A percentile compares a stretch with the other conserved stretches of the same genome.
phyloP scores from a whole-genome alignment of 2,329 filamentous ascomycete genomes.

The Aureobasidium namibiae region DNA sequence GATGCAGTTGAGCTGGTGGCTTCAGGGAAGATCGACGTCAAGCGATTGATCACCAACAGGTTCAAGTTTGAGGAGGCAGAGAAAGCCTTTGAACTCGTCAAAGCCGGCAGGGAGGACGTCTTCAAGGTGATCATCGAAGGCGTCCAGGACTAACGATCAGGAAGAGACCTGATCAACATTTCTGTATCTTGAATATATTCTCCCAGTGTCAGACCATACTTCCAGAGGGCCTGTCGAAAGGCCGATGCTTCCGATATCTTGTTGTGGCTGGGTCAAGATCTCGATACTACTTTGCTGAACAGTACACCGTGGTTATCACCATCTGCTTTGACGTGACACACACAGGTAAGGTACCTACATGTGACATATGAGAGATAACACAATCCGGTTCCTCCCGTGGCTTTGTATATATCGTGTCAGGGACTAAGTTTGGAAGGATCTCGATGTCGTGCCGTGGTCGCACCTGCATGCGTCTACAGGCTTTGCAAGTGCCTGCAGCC shows the following conservation, averaged over 20 bases:
- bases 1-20: slow-evolving; percentile 43
- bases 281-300: too few species aligned
- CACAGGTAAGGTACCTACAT: too few species aligned
- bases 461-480: neutral
- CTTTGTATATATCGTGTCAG: neutral
- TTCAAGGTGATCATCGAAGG: slow-evolving; percentile 31
- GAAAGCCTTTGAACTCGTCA: slow-evolving; percentile 40
- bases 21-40: slow-evolving; percentile 36
- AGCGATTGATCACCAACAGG: slow-evolving; percentile 32
- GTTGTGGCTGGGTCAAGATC: too few species aligned
- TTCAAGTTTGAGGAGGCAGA: slow-evolving; percentile 40
- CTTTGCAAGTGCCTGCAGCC: too few species aligned
- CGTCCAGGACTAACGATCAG: slow-evolving; percentile 19
- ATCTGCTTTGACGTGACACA: too few species aligned
- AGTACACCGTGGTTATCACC: too few species aligned
- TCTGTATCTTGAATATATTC: too few species aligned
- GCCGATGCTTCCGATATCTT: too few species aligned
- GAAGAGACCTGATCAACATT: neutral
- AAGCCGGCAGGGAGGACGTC: slow-evolving; percentile 18
- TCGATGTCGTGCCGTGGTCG: neutral
- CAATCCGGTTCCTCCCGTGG: neutral
- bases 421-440: neutral
- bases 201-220: too few species aligned
- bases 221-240: too few species aligned
- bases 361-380: neutral